Base-by-base conservation (phyloP, 768 basidiomycete genomes). In the Cyclocybe cylindracea region DNA sequence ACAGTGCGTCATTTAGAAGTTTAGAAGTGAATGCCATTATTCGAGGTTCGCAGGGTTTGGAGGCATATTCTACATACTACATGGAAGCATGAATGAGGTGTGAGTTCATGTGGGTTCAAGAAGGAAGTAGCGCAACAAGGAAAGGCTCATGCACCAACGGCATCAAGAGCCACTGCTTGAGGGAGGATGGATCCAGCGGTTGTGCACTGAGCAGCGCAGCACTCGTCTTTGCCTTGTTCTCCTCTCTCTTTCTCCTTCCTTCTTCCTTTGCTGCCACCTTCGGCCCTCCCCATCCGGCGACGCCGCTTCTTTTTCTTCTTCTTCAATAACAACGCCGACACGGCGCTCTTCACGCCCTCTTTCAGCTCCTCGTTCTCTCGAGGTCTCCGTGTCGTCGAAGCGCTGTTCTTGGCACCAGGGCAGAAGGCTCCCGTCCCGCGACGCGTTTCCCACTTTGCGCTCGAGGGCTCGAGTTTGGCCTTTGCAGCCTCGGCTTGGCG, bases 311-410 rank as follows among this genome's bases (percentile, higher is more conserved):
- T 53, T 37, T 54, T 66, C 43, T 69, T 63, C 42, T 49, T 58
- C 47, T 62, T 60, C 47, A 61, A 57, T 54, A 62, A 51, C 33
- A 62, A 43, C 35, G 83, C 80, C 42, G 86, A 78, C 10, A 99
- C 96, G 3, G 96, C 96, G 50, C 79, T 92, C 75, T 91, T 91
- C 29, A 98, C 95, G 57, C 80, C 85, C 58, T 96, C 94, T 2
- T 93, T 91, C 24, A 98, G 83, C 62, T 97, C 94, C 66, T 82
- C 77, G 60, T 94, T 72, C 96, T 87, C 66, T 98, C 94, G 36
- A 99, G 66, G 65, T 89, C 67, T 94, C 89, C 2, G 84, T 86
- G 62, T 99, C 96, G 44, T 98, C 94, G 41, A 98, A 86, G 24
- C 91, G 82, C 60, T 91, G 89, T 63, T 96, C 97, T 77, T 81